phyloP scores from a whole-genome alignment of 257 asterid species.

The Hygrophila difformis region DNA sequence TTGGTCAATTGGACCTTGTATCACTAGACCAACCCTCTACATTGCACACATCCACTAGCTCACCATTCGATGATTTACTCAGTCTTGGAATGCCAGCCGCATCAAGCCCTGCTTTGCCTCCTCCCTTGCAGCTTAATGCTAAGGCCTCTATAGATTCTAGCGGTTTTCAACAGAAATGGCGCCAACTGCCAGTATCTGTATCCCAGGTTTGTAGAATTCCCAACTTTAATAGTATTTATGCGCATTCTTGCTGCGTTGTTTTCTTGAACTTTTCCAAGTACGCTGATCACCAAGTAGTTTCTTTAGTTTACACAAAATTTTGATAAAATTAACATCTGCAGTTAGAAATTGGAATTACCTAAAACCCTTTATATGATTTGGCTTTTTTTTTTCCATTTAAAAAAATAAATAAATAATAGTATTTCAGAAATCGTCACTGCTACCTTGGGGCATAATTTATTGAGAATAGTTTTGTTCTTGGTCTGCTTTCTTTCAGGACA shows the following conservation, averaged over 20 bases:
- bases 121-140: constrained; percentile 62
- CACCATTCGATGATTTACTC: constrained; percentile 75
- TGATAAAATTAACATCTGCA: no score
- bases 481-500: constrained; percentile 64
- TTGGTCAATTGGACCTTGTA: constrained; percentile 56
- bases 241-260: neutral
- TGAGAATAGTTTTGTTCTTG: no score
- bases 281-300: neutral
- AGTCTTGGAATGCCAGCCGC: constrained; percentile 61
- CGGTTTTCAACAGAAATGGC: constrained; percentile 95
- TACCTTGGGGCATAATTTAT: no score
- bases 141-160: constrained; percentile 68
- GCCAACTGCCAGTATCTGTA: constrained; percentile 58
- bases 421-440: no score
- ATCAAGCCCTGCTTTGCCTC: constrained; percentile 30
- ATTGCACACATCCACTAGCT: constrained; percentile 31
- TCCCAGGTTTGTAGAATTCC: no score
- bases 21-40: constrained; percentile 59
- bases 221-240: no score
- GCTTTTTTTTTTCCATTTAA: no score
- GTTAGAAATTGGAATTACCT: no score
- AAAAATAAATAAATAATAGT: no score
- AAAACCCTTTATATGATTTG: no score
- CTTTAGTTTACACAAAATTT: no score
- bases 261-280: neutral